These are phyloP conservation scores for Naganishia kalamii DNA, from an alignment of 768 basidiomycete genomes.

Conservation along the genomic window DNA sequence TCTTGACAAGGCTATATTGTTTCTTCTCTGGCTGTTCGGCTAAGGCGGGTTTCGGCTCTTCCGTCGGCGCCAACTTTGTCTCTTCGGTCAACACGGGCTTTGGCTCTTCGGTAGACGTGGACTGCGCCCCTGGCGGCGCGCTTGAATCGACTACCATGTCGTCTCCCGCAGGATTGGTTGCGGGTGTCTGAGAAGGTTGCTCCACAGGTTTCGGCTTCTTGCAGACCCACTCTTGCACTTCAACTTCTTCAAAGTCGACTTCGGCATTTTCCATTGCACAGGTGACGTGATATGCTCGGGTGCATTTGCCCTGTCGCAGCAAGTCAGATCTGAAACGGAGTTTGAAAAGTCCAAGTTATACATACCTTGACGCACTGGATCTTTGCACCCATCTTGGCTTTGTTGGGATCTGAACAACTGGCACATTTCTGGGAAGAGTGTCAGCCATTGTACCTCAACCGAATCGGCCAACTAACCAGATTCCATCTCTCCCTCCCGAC, in stretches of 20 bases:
- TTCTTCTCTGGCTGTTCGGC: not conserved
- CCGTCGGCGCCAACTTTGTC: too few relatives aligned
- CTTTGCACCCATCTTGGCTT: slow-evolving; percentile 42
- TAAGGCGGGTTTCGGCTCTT: not conserved
- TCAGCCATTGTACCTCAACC: not conserved
- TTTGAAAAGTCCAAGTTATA: not conserved
- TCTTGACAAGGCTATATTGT: slow-evolving; percentile 10
- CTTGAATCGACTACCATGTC: slow-evolving; percentile 53
- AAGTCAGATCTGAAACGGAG: not conserved
- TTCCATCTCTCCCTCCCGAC: slow-evolving; percentile 91
- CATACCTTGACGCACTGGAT: slow-evolving; percentile 74
- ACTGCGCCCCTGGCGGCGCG: too few relatives aligned
- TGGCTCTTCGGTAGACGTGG: too few relatives aligned
- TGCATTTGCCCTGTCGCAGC: slow-evolving; percentile 63
- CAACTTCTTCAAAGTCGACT: slow-evolving; percentile 31
- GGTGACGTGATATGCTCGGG: slow-evolving; percentile 85
- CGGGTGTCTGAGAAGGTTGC: slow-evolving; percentile 59
- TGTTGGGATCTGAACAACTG: slow-evolving; percentile 62
- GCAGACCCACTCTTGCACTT: slow-evolving; percentile 36
- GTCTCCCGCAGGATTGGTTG: slow-evolving; percentile 76
- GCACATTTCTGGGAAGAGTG: slow-evolving; percentile 68
- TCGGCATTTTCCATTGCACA: slow-evolving; percentile 63
- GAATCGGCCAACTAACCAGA: slow-evolving; percentile 55
- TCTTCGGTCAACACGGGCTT: not conserved
- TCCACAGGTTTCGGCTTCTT: slow-evolving; percentile 21